Conservation (phyloP, 2,329 filamentous ascomycete genomes). For the Pseudovirgaria hyperparasitica region DNA sequence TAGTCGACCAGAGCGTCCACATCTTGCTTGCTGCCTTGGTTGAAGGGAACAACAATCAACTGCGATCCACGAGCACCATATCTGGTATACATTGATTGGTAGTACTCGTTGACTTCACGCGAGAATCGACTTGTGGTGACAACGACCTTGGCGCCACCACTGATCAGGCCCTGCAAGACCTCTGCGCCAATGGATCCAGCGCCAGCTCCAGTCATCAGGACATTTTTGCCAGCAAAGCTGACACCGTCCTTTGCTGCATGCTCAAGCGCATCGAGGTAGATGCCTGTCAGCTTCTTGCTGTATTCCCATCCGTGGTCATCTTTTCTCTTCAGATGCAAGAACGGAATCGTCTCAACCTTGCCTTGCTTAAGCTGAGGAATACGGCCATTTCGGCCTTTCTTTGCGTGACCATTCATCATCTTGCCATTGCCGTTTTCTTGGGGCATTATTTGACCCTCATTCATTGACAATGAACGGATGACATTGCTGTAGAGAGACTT, state of each 20-base stretch:
- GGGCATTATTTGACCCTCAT: conserved; percentile 91
- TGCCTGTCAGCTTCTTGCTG: conserved; percentile 92
- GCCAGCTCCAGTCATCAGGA: conserved; percentile 95
- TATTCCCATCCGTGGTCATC: conserved; percentile 94
- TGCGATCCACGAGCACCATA: conserved; percentile 90
- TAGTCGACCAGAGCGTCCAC: conserved; percentile 89
- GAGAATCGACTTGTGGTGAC: conserved; percentile 97
- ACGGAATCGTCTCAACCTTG: conserved; percentile 94
- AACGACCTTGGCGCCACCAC: conserved; percentile 89
- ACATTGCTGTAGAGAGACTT: conserved; percentile 91
- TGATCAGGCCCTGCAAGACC: conserved; percentile 89
- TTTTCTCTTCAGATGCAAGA: conserved; percentile 93
- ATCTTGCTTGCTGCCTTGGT: conserved; percentile 97
- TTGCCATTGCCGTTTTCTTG: conserved; percentile 70
- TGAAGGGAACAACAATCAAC: conserved; percentile 96
- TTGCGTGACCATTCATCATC: conserved; percentile 40
- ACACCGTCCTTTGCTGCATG: conserved; percentile 78
- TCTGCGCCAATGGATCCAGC: conserved; percentile 96
- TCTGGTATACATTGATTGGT: conserved; percentile 95
- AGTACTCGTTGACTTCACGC: conserved; percentile 95
- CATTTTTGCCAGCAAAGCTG: conserved; percentile 88
- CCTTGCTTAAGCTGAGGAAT: conserved; percentile 54
- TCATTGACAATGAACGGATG: conserved; percentile 90
- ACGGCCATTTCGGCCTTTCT: conserved; percentile 42
- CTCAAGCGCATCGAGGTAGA: conserved; percentile 87